phyloP scores from a whole-genome alignment of 805 yeast species.

The Maudiozyma turicensis region DNA sequence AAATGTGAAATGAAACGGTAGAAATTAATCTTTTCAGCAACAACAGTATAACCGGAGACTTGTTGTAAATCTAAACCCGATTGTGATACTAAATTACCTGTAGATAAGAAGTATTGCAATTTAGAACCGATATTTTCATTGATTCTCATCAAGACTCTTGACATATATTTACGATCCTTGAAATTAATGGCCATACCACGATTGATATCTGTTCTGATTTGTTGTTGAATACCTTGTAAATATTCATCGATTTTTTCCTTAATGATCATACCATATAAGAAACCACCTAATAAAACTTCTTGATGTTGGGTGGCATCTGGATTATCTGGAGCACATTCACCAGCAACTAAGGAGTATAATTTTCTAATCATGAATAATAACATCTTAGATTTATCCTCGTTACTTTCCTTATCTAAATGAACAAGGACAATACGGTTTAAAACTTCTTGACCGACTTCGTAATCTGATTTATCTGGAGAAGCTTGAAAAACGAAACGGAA shows the following conservation, averaged over 20 bases:
- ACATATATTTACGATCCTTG: conserved; percentile 72
- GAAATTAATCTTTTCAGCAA: conserved; percentile 96
- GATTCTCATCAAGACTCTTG: conserved; percentile 64
- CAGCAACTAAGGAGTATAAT: conserved; percentile 88
- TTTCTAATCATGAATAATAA: conserved; percentile 91
- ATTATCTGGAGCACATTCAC: conserved; percentile 93
- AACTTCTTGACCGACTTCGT: conserved; percentile 83
- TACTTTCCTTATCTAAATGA: conserved; percentile 51
- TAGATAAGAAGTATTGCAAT: conserved; percentile 85
- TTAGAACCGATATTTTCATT: conserved; percentile 94
- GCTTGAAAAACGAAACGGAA: conserved; percentile 90
- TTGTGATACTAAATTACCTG: conserved; percentile 95
- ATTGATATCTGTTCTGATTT: conserved; percentile 68
- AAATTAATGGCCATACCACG: conserved; percentile 78
- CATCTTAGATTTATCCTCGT: conserved; percentile 76
- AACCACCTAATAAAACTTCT: conserved; percentile 90
- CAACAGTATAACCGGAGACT: conserved; percentile 96
- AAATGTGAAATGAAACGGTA: conserved; percentile 96
- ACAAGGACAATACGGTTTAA: conserved; percentile 78
- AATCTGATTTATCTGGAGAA: conserved; percentile 77
- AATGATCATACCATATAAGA: conserved; percentile 90
- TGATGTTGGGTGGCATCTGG: conserved; percentile 99
- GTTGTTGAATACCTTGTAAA: conserved; percentile 59
- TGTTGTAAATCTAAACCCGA: conserved; percentile 97
- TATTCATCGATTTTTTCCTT: conserved; percentile 96